Evolutionary conservation across 2,329 filamentous ascomycete genomes (phyloP).

Genomic region (Zopfia rhizophila): DNA sequence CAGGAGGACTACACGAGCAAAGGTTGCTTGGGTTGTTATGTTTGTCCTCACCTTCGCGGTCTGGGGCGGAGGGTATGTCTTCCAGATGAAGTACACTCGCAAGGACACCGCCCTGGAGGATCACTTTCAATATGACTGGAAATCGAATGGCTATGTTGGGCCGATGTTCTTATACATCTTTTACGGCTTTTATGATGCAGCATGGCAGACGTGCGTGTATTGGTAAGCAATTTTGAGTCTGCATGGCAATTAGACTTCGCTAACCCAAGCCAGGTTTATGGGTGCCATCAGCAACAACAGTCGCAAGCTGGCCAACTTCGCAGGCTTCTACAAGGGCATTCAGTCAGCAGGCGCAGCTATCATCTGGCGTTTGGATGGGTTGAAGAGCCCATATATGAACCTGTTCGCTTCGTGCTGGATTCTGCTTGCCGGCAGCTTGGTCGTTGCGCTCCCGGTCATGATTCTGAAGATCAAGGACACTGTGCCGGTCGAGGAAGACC

Average conservation of each 20-base stretch:
- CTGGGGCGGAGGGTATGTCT: slow-evolving; percentile 84
- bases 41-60: slow-evolving; percentile 76
- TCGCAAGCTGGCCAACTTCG: slow-evolving; percentile 87
- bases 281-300: slow-evolving; percentile 89
- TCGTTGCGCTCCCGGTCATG: slow-evolving; percentile 81
- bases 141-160: slow-evolving; percentile 71
- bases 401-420: slow-evolving; percentile 81
- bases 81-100: slow-evolving; percentile 68
- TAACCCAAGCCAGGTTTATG: slow-evolving; percentile 73
- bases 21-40: slow-evolving; percentile 67
- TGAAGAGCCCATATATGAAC: slow-evolving; percentile 69
- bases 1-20: slow-evolving; percentile 72
- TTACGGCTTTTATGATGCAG: slow-evolving; percentile 86
- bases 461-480: slow-evolving; percentile 80
- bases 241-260: not conserved
- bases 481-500: slow-evolving; percentile 71
- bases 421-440: slow-evolving; percentile 73
- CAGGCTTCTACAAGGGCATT: slow-evolving; percentile 87
- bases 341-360: slow-evolving; percentile 84
- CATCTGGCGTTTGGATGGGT: slow-evolving; percentile 73
- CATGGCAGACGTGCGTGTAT: slow-evolving; percentile 88
- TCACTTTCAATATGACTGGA: slow-evolving; percentile 67
- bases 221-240: slow-evolving; percentile 64
- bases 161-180: slow-evolving; percentile 89
- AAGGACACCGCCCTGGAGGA: slow-evolving; percentile 25